phyloP scores from a whole-genome alignment of 495 filamentous ascomycete species.

The Saxophila tyrrhenica region DNA sequence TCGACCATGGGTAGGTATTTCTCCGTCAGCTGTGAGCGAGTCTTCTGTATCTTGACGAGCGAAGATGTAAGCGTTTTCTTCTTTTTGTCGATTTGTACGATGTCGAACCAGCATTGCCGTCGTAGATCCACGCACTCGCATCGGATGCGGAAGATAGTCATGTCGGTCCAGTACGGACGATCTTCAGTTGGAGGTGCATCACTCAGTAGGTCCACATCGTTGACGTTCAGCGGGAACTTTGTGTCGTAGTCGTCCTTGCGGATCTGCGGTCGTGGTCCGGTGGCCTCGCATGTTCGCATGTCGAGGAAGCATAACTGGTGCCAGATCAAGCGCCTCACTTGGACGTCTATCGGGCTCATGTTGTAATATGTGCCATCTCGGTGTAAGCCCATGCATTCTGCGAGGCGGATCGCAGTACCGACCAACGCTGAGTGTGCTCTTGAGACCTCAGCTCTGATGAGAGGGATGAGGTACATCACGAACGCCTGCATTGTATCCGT shows the following conservation, averaged over 20 bases:
- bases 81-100: constrained; percentile 47
- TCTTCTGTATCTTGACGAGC: constrained; percentile 50
- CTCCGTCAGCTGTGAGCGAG: constrained; percentile 44
- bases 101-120: constrained; percentile 51
- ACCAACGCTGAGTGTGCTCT: constrained; percentile 59
- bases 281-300: constrained; percentile 62
- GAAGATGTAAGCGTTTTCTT: constrained; percentile 46
- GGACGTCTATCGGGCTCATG: constrained; percentile 53
- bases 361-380: constrained; percentile 52
- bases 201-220: constrained; percentile 46
- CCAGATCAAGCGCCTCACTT: constrained; percentile 67
- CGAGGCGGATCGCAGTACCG: constrained; percentile 57
- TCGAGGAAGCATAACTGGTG: constrained; percentile 66
- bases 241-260: constrained; percentile 63
- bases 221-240: constrained; percentile 52
- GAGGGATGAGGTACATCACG: constrained; percentile 61
- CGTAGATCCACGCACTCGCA: constrained; percentile 63
- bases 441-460: constrained; percentile 58
- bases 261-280: constrained; percentile 57
- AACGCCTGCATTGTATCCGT: constrained; percentile 63
- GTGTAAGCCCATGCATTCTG: constrained; percentile 68
- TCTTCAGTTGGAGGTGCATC: constrained; percentile 31
- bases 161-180: constrained; percentile 51
- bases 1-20: constrained; percentile 51
- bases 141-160: constrained; percentile 52